Conservation (phyloP, 306 rosid species). For the Dryas alaskensis region DNA sequence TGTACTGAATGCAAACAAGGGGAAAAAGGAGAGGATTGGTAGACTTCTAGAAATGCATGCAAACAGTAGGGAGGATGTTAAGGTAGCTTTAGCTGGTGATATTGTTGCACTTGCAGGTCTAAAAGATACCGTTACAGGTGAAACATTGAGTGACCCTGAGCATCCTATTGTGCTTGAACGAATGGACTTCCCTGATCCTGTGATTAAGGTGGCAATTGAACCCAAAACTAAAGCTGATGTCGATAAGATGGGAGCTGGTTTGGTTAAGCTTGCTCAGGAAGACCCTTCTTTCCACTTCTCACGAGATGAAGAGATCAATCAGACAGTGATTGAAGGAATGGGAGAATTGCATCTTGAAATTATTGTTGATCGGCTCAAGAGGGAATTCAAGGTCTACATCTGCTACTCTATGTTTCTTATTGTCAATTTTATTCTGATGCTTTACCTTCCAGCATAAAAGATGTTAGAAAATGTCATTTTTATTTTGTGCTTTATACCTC, state of each 20-base stretch:
- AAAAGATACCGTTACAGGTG: slow-evolving; percentile 91
- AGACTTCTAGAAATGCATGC: slow-evolving; percentile 97
- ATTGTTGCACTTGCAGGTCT: slow-evolving; percentile 92
- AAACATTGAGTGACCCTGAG: slow-evolving; percentile 81
- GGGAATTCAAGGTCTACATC: slow-evolving; percentile 80
- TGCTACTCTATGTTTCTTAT: slow-evolving; percentile 4
- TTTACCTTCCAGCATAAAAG: background rate
- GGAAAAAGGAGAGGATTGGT: slow-evolving; percentile 92
- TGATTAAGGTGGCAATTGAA: slow-evolving; percentile 96
- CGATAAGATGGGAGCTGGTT: slow-evolving; percentile 89
- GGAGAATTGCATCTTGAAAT: slow-evolving; percentile 99
- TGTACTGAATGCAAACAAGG: slow-evolving; percentile 85
- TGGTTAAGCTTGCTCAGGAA: slow-evolving; percentile 94
- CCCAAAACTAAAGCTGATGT: slow-evolving; percentile 98
- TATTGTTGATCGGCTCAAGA: slow-evolving; percentile 90
- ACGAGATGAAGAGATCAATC: slow-evolving; percentile 92
- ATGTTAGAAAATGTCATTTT: background rate
- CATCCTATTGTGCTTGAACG: slow-evolving; percentile 79
- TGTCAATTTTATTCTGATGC: background rate
- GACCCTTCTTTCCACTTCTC: slow-evolving; percentile 99
- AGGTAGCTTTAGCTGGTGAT: slow-evolving; percentile 84
- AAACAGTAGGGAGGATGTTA: slow-evolving; percentile 94
- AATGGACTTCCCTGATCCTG: slow-evolving; percentile 99
- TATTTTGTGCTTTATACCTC: background rate
- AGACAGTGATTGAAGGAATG: slow-evolving; percentile 98